These are phyloP conservation scores for Exutisphaerella laricina DNA, from an alignment of 2,329 filamentous ascomycete species.

Conservation along the genomic window DNA sequence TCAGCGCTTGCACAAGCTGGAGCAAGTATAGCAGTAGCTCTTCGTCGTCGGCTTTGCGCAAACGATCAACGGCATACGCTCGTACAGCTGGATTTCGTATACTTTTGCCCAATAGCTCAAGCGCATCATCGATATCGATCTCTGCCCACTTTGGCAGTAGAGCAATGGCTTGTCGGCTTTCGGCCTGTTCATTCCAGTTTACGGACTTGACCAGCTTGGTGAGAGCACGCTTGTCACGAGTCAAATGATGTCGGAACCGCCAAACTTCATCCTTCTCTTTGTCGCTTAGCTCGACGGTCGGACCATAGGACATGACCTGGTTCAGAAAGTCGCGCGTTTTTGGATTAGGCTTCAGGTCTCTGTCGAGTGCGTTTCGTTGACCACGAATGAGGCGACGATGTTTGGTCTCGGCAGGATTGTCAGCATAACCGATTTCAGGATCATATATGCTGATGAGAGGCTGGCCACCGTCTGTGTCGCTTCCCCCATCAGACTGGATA, in stretches of 20 bases:
- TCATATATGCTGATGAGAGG: constrained; percentile 84
- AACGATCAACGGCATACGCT: constrained; percentile 84
- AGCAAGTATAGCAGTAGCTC: constrained; percentile 87
- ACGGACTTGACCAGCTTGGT: constrained; percentile 99
- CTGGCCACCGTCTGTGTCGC: constrained; percentile 50
- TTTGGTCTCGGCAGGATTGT: constrained; percentile 94
- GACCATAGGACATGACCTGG: constrained; percentile 81
- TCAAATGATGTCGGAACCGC: constrained; percentile 94
- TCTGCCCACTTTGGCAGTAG: constrained; percentile 91
- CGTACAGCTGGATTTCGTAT: constrained; percentile 85
- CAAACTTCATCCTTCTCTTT: constrained; percentile 96
- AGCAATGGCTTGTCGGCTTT: constrained; percentile 83
- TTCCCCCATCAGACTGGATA: constrained; percentile 61
- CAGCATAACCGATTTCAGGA: constrained; percentile 78
- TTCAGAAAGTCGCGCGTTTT: constrained; percentile 94
- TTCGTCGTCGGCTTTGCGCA: constrained; percentile 87
- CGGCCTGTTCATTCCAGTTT: constrained; percentile 80
- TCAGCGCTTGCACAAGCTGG: constrained; percentile 91
- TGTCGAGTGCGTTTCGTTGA: constrained; percentile 85
- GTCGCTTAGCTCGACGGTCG: constrained; percentile 77
- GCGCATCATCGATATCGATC: constrained; percentile 92
- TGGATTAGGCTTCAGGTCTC: constrained; percentile 91
- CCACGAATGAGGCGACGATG: constrained; percentile 87
- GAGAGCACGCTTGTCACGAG: constrained; percentile 75
- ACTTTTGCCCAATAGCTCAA: constrained; percentile 86